phyloP scores from a whole-genome alignment of 148 eudicot species.

The Vaccinium macrocarpon region DNA sequence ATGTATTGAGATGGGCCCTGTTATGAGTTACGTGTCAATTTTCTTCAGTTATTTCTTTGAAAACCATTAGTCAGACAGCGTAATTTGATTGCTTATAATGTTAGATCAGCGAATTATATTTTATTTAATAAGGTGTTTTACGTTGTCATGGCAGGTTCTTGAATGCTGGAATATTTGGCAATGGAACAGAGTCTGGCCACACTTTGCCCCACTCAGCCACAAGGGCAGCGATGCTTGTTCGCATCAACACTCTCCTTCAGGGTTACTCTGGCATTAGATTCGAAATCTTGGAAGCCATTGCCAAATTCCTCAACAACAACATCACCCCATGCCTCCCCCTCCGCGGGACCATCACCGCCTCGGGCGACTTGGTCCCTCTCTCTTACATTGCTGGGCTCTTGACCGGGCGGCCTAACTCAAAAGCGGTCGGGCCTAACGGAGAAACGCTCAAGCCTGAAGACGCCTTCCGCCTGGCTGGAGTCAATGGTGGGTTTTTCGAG shows the following conservation, averaged over 20 bases:
- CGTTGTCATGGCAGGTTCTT: slow-evolving; percentile 26
- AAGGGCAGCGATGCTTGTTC: slow-evolving; percentile 44
- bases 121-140: not conserved
- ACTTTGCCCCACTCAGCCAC: slow-evolving; percentile 40
- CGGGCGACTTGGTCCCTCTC: slow-evolving; percentile 42
- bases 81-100: not conserved
- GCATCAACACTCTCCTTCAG: slow-evolving; percentile 50
- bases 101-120: no score
- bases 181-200: slow-evolving; percentile 32
- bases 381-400: slow-evolving; percentile 16
- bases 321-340: slow-evolving; percentile 38
- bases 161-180: slow-evolving; percentile 49
- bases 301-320: slow-evolving; percentile 34
- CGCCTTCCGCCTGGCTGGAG: slow-evolving; percentile 33
- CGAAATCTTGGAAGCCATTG: slow-evolving; percentile 38
- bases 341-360: slow-evolving; percentile 39
- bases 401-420: slow-evolving; percentile 39
- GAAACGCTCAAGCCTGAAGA: slow-evolving; percentile 16
- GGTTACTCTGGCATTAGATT: slow-evolving; percentile 50
- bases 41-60: not conserved
- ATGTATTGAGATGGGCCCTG: not conserved
- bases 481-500: slow-evolving; percentile 29
- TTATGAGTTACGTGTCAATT: no score
- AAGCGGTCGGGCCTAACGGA: slow-evolving; percentile 28
- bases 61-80: not conserved